phyloP scores from a whole-genome alignment of 179 eudicot genomes.

The Silene noctiflora region DNA sequence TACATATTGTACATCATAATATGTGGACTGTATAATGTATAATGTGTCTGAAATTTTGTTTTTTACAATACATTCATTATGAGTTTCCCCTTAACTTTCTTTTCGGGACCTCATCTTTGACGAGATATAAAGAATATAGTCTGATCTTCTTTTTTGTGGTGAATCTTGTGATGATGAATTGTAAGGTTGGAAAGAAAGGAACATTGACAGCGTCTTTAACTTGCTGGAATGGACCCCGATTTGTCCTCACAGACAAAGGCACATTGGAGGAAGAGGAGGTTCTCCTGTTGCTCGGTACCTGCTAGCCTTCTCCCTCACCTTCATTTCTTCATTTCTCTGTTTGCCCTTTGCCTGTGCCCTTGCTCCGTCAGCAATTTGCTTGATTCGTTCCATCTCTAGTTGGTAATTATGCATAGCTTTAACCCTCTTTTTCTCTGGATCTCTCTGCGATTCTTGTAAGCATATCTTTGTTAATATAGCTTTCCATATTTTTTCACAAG shows the following conservation, averaged over 20 bases:
- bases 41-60: constrained; percentile 6
- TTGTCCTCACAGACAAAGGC: constrained; percentile 53
- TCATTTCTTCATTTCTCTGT: constrained; percentile 56
- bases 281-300: constrained; percentile 54
- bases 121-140: no score
- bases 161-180: background rate
- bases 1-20: constrained; percentile 2
- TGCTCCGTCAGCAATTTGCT: constrained; percentile 69
- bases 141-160: no score
- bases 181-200: background rate
- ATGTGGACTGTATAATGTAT: constrained; percentile 15
- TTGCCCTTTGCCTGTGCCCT: constrained; percentile 66
- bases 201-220: background rate
- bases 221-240: constrained; percentile 10
- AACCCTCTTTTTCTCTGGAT: constrained; percentile 43
- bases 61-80: constrained; percentile 10
- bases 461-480: constrained; percentile 27
- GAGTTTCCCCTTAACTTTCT: background rate
- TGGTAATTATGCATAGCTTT: constrained; percentile 49
- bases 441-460: constrained; percentile 45
- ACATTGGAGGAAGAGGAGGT: constrained; percentile 60
- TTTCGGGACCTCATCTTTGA: background rate
- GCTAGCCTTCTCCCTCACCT: constrained; percentile 42
- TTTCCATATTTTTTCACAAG: constrained; percentile 21
- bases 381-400: constrained; percentile 48